Evolutionary conservation across 1,284 basidiomycete species (phyloP).

Genomic region (Pseudozyma sp.): DNA sequence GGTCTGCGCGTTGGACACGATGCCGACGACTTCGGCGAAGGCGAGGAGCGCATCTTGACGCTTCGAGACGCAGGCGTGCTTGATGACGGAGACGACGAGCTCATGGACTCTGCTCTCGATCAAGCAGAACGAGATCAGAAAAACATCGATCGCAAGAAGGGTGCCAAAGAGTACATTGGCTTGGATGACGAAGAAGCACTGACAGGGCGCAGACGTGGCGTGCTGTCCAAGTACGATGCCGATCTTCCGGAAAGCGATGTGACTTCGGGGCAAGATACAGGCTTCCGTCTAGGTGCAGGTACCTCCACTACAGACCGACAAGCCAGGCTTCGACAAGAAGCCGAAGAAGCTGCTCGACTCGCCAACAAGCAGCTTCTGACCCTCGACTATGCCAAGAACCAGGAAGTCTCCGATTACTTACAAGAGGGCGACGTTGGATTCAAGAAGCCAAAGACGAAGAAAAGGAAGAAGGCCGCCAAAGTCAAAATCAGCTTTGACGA

Average conservation of each 20-base stretch:
- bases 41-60: constrained; percentile 93
- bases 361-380: constrained; percentile 74
- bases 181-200: constrained; percentile 88
- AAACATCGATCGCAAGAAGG: constrained; percentile 86
- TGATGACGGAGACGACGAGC: constrained; percentile 95
- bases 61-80: constrained; percentile 94
- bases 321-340: constrained; percentile 71
- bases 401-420: constrained; percentile 86
- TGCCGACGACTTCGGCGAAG: constrained; percentile 81
- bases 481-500: constrained; percentile 77
- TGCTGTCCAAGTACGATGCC: constrained; percentile 94
- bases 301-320: constrained; percentile 58
- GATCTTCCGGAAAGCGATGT: constrained; percentile 76
- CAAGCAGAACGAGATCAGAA: constrained; percentile 83
- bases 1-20: constrained; percentile 97
- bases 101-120: constrained; percentile 92
- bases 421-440: constrained; percentile 91
- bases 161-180: constrained; percentile 89
- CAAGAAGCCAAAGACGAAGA: constrained; percentile 81
- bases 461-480: constrained; percentile 91
- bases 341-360: constrained; percentile 74
- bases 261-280: constrained; percentile 26
- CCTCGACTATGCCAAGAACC: constrained; percentile 87
- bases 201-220: constrained; percentile 80
- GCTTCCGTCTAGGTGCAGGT: constrained; percentile 52